phyloP scores from a whole-genome alignment of 768 basidiomycete species.

The Mycena crocata region DNA sequence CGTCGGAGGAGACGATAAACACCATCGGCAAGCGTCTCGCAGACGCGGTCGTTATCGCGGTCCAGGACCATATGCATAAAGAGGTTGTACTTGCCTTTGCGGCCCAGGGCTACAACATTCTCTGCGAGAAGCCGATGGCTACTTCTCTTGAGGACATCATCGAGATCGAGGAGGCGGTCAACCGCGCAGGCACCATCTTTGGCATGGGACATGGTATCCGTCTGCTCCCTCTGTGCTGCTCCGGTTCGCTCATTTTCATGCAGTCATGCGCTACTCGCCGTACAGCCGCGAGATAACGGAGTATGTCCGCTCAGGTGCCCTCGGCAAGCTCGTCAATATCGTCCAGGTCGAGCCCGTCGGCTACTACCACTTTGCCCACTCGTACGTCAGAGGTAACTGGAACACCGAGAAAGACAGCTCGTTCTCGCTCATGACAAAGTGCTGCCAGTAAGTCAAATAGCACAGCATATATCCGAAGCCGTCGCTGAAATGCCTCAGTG shows the following conservation, averaged over 20 bases:
- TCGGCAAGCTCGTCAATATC: slow-evolving; percentile 85
- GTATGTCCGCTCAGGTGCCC: slow-evolving; percentile 73
- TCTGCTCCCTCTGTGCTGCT: background rate
- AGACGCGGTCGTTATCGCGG: slow-evolving; percentile 84
- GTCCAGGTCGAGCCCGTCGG: slow-evolving; percentile 91
- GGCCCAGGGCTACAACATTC: slow-evolving; percentile 85
- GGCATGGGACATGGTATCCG: slow-evolving; percentile 88
- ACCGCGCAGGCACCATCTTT: slow-evolving; percentile 78
- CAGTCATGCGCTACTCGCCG: slow-evolving; percentile 90
- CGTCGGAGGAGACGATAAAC: slow-evolving; percentile 73
- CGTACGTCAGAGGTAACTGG: slow-evolving; percentile 90
- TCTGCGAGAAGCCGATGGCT: slow-evolving; percentile 96
- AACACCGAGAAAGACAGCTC: slow-evolving; percentile 72
- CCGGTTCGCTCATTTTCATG: background rate
- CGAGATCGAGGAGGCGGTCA: slow-evolving; percentile 78
- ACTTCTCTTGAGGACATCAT: slow-evolving; percentile 79
- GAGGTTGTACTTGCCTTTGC: slow-evolving; percentile 82
- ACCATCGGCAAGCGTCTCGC: slow-evolving; percentile 78
- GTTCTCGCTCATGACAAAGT: slow-evolving; percentile 90
- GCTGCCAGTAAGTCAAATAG: slow-evolving; percentile 80
- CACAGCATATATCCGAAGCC: slow-evolving; percentile 18
- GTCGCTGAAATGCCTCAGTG: slow-evolving; percentile 56
- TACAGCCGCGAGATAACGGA: slow-evolving; percentile 79
- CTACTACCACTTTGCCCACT: slow-evolving; percentile 91
- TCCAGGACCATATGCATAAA: slow-evolving; percentile 84